Percentiles rank a stretch among this genome's conserved stretches.
Conservation (phyloP, 768 basidiomycete species). For the Sarcomyxa edulis region DNA sequence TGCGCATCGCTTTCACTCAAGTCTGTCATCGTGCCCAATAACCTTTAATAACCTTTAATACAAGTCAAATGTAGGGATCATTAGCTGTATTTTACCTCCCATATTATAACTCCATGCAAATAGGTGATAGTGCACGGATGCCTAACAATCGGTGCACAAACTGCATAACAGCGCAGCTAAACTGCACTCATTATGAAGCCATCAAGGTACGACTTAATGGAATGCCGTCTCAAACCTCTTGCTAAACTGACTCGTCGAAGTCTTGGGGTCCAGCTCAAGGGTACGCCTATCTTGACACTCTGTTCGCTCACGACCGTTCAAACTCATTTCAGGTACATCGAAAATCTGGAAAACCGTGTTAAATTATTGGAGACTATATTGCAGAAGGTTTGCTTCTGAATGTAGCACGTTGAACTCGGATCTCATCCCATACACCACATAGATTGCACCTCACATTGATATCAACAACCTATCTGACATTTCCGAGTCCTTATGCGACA, state of each 20-base stretch:
- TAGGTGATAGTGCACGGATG: slow-evolving; percentile 72
- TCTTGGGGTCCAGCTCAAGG: slow-evolving; percentile 34
- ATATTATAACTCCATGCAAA: neutral
- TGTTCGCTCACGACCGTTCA: slow-evolving; percentile 10
- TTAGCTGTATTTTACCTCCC: neutral
- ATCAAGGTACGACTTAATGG: slow-evolving; percentile 52
- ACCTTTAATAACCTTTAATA: slow-evolving; percentile 58
- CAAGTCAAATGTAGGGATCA: slow-evolving; percentile 18
- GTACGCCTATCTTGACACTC: slow-evolving; percentile 53
- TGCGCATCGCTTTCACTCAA: neutral
- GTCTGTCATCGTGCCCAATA: slow-evolving; percentile 31
- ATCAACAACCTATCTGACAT: slow-evolving; percentile 26
- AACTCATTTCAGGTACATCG: slow-evolving; percentile 42
- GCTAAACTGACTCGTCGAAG: neutral
- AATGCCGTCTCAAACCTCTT: neutral
- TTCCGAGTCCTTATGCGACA: slow-evolving; percentile 11
- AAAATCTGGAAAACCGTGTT: slow-evolving; percentile 53
- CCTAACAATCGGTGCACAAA: slow-evolving; percentile 63
- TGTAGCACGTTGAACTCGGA: neutral
- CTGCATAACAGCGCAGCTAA: slow-evolving; percentile 56
- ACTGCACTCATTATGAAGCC: slow-evolving; percentile 70
- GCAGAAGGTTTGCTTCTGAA: slow-evolving; percentile 22
- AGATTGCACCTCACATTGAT: slow-evolving; percentile 55
- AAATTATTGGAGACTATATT: slow-evolving; percentile 61
- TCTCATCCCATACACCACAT: slow-evolving; percentile 44